phyloP scores from a whole-genome alignment of 1,139 yeast genomes.

The Candida buenavistaensis region DNA sequence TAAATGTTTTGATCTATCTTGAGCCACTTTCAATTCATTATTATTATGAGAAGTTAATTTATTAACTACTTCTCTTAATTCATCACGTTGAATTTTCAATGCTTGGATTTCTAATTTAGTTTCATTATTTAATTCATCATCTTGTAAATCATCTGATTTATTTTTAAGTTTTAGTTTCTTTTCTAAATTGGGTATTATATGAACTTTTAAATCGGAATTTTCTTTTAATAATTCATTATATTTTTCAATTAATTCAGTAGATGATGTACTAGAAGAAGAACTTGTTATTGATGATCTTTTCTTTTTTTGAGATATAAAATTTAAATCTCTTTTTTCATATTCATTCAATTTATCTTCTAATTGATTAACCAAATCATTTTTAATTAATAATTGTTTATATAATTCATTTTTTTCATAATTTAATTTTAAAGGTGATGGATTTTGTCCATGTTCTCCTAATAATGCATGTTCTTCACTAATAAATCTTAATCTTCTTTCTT shows the following conservation, averaged over 20 bases:
- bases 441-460: conserved; percentile 52
- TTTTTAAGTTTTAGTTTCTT: conserved; percentile 16
- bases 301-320: too few species aligned
- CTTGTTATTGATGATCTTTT: too few species aligned
- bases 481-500: conserved; percentile 63
- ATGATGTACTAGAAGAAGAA: too few species aligned
- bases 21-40: conserved; percentile 37
- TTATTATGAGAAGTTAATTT: conserved; percentile 37
- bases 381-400: conserved; percentile 45
- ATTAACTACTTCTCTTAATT: conserved; percentile 53
- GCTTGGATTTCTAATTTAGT: conserved; percentile 21
- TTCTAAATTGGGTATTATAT: conserved; percentile 44
- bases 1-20: conserved; percentile 43
- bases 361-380: conserved; percentile 48
- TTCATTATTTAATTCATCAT: too few species aligned
- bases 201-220: conserved; percentile 43
- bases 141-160: conserved; percentile 12
- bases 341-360: conserved; percentile 44
- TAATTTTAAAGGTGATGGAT: conserved; percentile 56
- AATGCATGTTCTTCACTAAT: conserved; percentile 71
- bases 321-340: conserved; percentile 20
- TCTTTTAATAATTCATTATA: conserved; percentile 41
- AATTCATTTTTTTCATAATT: conserved; percentile 58
- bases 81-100: conserved; percentile 56
- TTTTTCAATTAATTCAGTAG: conserved; percentile 31